Conservation (phyloP, 192 early-diverging fungal genomes). For the Polychytrium aggregatum region DNA sequence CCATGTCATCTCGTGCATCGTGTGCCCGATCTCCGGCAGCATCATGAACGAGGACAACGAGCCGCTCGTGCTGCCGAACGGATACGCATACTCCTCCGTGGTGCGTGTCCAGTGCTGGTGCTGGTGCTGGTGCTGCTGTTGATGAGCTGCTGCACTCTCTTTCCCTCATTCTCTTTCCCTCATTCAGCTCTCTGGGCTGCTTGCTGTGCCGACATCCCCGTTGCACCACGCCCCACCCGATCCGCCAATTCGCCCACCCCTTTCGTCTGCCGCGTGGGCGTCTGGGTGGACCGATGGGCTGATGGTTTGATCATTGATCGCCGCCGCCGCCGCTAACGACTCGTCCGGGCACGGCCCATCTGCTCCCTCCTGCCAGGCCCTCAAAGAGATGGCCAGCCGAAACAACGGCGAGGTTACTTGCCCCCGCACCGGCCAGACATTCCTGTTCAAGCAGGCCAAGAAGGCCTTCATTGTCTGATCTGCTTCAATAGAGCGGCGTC, state of each 20-base stretch:
- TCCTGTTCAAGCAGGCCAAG: slow-evolving; percentile 12
- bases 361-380: slow-evolving; percentile 13
- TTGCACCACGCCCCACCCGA: too few species aligned
- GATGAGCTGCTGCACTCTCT: slow-evolving; percentile 3
- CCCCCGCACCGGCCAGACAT: slow-evolving; percentile 17
- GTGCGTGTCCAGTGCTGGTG: slow-evolving; percentile 29
- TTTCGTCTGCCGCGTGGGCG: neutral
- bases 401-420: slow-evolving; percentile 24
- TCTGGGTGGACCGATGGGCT: neutral
- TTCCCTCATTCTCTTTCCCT: too few species aligned
- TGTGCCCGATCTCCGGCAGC: slow-evolving; percentile 81
- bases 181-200: too few species aligned
- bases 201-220: too few species aligned
- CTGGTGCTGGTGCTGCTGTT: slow-evolving; percentile 8
- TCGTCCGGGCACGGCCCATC: neutral
- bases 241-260: neutral
- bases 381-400: slow-evolving; percentile 24
- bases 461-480: slow-evolving; percentile 27
- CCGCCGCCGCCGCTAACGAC: neutral
- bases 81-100: slow-evolving; percentile 80
- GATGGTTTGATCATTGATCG: neutral
- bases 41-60: slow-evolving; percentile 97
- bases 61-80: slow-evolving; percentile 92
- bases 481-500: too few species aligned
- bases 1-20: slow-evolving; percentile 89